phyloP scores from a whole-genome alignment of 2,329 filamentous ascomycete species.

The Pezicula rhizophila region DNA sequence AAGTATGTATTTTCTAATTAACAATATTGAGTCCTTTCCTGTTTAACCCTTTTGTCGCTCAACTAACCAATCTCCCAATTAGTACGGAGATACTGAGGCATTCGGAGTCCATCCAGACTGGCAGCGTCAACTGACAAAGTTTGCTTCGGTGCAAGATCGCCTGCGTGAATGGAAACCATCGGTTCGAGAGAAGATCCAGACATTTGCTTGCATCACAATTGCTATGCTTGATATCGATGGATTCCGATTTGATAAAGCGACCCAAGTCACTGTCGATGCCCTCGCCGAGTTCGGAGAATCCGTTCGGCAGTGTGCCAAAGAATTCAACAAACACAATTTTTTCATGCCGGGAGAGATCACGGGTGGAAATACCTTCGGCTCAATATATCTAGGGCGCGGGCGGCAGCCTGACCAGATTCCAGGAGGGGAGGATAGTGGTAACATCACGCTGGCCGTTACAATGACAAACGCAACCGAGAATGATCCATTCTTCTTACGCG shows the following conservation, averaged over 20 bases:
- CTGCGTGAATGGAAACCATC: constrained; percentile 56
- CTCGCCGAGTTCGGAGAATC: constrained; percentile 50
- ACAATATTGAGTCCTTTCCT: too few relatives aligned
- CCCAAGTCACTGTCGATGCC: constrained; percentile 56
- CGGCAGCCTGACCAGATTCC: constrained; percentile 47
- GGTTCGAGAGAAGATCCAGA: constrained; percentile 50
- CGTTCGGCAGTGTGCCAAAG: constrained; percentile 49
- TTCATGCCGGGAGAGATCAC: constrained; percentile 60
- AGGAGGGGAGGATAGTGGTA: constrained; percentile 23
- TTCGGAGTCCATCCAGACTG: constrained; percentile 60
- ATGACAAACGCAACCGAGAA: constrained; percentile 36
- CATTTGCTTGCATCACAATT: constrained; percentile 59
- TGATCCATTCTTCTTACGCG: constrained; percentile 44
- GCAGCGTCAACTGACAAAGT: constrained; percentile 57
- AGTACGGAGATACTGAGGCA: constrained; percentile 57
- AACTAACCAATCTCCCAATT: constrained; percentile 3
- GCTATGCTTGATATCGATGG: constrained; percentile 59
- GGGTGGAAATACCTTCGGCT: constrained; percentile 52
- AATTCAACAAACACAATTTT: constrained; percentile 57
- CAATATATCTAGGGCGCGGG: constrained; percentile 57
- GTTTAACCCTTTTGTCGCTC: not conserved
- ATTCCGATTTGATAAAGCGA: constrained; percentile 61
- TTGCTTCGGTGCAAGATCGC: constrained; percentile 60
- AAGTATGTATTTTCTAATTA: constrained; percentile 12
- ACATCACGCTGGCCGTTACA: constrained; percentile 40